These are phyloP conservation scores for Globisporangium perplexum DNA, from an alignment of 352 stramenopile genomes.

Conservation along the genomic window DNA sequence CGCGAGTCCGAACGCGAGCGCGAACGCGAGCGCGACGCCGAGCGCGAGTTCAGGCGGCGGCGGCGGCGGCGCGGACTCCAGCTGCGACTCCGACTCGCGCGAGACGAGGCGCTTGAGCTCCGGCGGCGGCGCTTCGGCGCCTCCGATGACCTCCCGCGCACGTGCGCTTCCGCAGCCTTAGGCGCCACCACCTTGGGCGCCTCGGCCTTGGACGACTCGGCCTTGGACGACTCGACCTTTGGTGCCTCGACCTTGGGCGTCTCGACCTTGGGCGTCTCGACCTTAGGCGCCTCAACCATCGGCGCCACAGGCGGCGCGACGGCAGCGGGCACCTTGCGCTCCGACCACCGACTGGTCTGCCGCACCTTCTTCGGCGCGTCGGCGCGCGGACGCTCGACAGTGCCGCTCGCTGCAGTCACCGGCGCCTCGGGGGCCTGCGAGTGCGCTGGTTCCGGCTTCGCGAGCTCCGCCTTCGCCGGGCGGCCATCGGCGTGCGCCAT, in stretches of 20 bases:
- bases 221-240: too few relatives aligned
- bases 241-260: too few relatives aligned
- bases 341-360: neutral
- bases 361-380: constrained; percentile 5
- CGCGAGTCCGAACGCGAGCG: constrained; percentile 17
- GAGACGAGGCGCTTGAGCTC: constrained; percentile 20
- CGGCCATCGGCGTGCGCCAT: constrained; percentile 5
- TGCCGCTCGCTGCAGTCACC: neutral
- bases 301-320: neutral
- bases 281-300: neutral
- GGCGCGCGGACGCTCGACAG: neutral
- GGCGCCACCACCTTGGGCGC: too few relatives aligned
- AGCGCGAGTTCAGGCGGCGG: constrained; percentile 3
- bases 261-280: too few relatives aligned
- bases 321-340: constrained; percentile 3
- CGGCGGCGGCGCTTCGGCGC: constrained; percentile 16
- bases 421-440: neutral
- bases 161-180: neutral
- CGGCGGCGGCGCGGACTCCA: constrained; percentile 18
- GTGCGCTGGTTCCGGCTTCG: neutral
- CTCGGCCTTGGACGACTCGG: too few relatives aligned
- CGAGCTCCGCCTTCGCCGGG: neutral
- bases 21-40: constrained; percentile 1
- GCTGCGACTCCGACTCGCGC: constrained; percentile 13
- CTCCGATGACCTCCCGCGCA: constrained; percentile 5